Evolutionary conservation across 2,329 filamentous ascomycete genomes (phyloP), one percentile per base, ranked within the genome.

Genomic region (Capronia epimyces): DNA sequence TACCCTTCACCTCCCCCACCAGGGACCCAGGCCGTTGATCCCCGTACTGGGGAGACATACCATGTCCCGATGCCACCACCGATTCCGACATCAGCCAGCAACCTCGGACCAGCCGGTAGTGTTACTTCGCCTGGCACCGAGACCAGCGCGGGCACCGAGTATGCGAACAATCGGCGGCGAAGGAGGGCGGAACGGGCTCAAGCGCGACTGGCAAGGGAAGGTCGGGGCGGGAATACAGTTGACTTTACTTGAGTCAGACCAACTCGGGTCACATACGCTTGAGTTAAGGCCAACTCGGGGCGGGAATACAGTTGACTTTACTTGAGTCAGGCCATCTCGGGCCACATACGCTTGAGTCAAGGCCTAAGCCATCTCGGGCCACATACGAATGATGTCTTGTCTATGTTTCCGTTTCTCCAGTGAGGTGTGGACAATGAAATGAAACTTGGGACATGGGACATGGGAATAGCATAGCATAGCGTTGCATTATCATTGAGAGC

Each of bases 141-240:
- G 50, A 69, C 71, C 16, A 72, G 72, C 57, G 67, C 70, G 27
- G 56, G 59, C n/a, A 60, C 60, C 13, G 69, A 76, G 50, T 79
- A 78, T 59, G 77, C 75, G 1, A 76, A 71, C 52, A 79, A 79
- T 59, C 69, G 77, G 42, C 65, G 74, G 49, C 66, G 77, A 52
- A 67, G 77, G 61, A 68, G 77, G 46, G 77, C 77, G 13, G 77
- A 80, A 62, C 65, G 77, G 59, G 72, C 72, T 34, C 66, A 72
- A 31, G 67, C 70, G 18, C 65, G 66, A 44, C 66, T 72, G 55
- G 75, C 75, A 45, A 68, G 72, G 63, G 71, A 69, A 50, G 67
- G 55, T 20, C 59, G 31, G 52, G 31, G 64, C 37, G 64, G 66
- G 31, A 57, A 53, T 20, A 59, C 54, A 1, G 59, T 62, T 6